Evolutionary conservation across 2,329 filamentous ascomycete species (phyloP).

Genomic region (Harringtonia lauricola): DNA sequence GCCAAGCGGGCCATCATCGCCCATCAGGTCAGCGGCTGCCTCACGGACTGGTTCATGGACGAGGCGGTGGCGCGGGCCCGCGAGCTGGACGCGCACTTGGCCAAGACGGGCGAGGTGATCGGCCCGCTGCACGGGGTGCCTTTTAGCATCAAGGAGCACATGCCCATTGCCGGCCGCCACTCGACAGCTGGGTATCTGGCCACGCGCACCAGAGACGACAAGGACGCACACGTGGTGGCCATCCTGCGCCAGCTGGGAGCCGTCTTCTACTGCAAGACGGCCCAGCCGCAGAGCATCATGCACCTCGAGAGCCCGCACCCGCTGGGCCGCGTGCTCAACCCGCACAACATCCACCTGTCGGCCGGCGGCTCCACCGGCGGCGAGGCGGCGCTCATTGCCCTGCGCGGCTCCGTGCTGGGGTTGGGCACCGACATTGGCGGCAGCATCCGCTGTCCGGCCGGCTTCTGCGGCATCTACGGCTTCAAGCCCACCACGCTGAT

Average conservation of each 20-base stretch:
- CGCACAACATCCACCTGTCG: constrained; percentile 21
- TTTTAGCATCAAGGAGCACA: constrained; percentile 21
- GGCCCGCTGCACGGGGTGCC: constrained; percentile 33
- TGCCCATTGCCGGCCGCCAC: constrained; percentile 24
- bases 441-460: constrained; percentile 16
- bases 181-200: constrained; percentile 2
- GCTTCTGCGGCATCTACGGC: constrained; percentile 20
- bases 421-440: constrained; percentile 24
- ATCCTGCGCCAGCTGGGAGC: constrained; percentile 17
- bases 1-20: constrained; percentile 33
- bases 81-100: constrained; percentile 20
- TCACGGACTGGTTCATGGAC: constrained; percentile 29
- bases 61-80: constrained; percentile 19
- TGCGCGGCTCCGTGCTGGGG: constrained; percentile 32
- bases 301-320: constrained; percentile 21
- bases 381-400: constrained; percentile 22
- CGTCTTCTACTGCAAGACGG: constrained; percentile 16
- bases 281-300: constrained; percentile 16
- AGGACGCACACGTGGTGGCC: constrained; percentile 8
- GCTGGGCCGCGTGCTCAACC: constrained; percentile 23
- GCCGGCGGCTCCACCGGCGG: constrained; percentile 25
- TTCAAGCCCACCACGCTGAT: constrained; percentile 13
- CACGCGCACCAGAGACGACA: background rate
- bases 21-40: constrained; percentile 29
- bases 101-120: constrained; percentile 16